These are phyloP conservation scores for Paramecium tetraurelia DNA, from an alignment of 73 alveolate genomes.

Conservation along the genomic window DNA sequence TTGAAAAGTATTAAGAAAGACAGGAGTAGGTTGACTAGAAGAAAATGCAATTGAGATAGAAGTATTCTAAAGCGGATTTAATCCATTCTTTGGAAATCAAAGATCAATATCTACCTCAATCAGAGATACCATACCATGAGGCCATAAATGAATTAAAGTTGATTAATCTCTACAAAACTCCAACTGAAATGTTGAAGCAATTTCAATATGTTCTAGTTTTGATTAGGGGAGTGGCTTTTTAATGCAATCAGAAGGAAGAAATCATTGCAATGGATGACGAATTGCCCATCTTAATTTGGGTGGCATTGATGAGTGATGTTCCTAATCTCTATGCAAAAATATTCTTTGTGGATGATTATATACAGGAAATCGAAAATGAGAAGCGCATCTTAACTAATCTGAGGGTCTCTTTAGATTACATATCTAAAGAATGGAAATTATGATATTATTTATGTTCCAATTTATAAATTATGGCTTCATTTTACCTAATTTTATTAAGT, in stretches of 20 bases:
- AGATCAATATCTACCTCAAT: not conserved
- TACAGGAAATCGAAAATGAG: slow-evolving; percentile 41
- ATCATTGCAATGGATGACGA: slow-evolving; percentile 62
- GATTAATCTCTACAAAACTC: not conserved
- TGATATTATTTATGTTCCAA: not conserved
- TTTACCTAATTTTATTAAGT: not conserved
- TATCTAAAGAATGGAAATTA: slow-evolving; percentile 25
- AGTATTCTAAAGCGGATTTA: not conserved
- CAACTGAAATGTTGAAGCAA: slow-evolving; percentile 39
- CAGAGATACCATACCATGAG: slow-evolving; percentile 3
- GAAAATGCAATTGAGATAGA: not conserved
- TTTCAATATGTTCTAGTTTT: not conserved
- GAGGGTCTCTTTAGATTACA: slow-evolving; percentile 29
- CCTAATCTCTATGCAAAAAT: slow-evolving; percentile 47
- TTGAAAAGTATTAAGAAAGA: not conserved
- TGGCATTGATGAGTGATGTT: slow-evolving; percentile 28
- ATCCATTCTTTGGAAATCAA: slow-evolving; percentile 30
- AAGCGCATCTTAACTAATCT: slow-evolving; percentile 17
- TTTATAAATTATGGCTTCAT: not conserved
- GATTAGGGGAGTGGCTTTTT: slow-evolving; percentile 48
- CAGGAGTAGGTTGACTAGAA: not conserved
- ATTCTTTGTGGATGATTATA: slow-evolving; percentile 47
- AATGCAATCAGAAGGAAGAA: slow-evolving; percentile 53
- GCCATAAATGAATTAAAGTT: slow-evolving; percentile 21
- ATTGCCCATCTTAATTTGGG: slow-evolving; percentile 51